Conservation (phyloP, 305 asterid genomes). For the Fraxinus platypoda region DNA sequence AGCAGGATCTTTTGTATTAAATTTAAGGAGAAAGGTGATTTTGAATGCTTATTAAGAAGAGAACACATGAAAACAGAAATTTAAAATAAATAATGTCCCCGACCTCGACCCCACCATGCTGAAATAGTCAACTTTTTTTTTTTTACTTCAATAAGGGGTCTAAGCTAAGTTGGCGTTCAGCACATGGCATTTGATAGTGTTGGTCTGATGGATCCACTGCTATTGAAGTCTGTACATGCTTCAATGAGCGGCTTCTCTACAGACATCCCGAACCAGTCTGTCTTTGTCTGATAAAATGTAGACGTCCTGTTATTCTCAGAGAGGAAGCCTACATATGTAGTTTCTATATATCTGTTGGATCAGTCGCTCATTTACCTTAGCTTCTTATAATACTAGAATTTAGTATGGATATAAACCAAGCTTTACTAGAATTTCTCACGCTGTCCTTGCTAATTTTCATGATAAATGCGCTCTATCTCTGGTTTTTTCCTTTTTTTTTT, state of each 20-base stretch:
- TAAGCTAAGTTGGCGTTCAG: neutral
- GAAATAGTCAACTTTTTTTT: neutral
- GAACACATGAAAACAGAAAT: neutral
- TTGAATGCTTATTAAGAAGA: neutral
- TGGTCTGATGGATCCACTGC: neutral
- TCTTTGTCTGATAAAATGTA: neutral
- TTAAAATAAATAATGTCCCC: neutral
- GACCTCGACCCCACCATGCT: neutral
- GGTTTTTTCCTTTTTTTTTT: neutral
- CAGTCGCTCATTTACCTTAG: neutral
- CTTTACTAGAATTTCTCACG: neutral
- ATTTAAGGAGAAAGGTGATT: neutral
- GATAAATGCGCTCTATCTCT: neutral
- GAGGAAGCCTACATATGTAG: neutral
- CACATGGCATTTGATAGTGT: neutral
- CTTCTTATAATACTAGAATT: neutral
- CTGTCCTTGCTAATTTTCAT: neutral
- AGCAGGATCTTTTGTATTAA: neutral
- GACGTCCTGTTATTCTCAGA: neutral
- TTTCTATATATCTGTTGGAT: constrained; percentile 3
- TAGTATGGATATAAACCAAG: neutral
- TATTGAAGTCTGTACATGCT: neutral
- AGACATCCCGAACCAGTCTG: neutral
- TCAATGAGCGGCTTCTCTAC: neutral
- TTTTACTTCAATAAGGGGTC: neutral